Conservation (phyloP, 352 stramenopile species). For the Vaucheria bursata region DNA sequence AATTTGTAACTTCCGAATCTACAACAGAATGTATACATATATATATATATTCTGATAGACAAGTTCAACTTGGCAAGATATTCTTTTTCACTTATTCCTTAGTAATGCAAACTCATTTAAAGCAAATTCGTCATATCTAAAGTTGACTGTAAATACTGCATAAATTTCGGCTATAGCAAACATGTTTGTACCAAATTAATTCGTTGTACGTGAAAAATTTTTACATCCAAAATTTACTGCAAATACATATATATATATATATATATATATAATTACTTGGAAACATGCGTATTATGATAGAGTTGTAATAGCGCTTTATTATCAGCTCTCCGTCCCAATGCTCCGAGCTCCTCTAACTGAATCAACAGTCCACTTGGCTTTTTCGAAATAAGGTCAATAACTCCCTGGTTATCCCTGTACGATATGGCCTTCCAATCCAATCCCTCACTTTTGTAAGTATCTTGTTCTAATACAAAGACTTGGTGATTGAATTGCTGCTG, state of each 20-base stretch:
- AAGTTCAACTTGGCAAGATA: too few relatives aligned
- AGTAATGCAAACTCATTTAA: too few relatives aligned
- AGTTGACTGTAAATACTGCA: too few relatives aligned
- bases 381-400: conserved; percentile 78
- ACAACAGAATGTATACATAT: too few relatives aligned
- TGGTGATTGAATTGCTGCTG: conserved; percentile 80
- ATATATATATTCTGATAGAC: too few relatives aligned
- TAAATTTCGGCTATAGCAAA: too few relatives aligned
- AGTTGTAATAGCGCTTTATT: conserved; percentile 46
- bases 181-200: too few relatives aligned
- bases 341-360: conserved; percentile 68
- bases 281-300: conserved; percentile 45
- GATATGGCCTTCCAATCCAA: conserved; percentile 56
- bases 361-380: conserved; percentile 66
- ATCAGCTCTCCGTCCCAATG: conserved; percentile 32
- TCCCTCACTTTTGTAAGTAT: conserved; percentile 54
- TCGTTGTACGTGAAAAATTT: too few relatives aligned
- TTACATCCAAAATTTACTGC: too few relatives aligned
- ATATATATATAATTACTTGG: not conserved
- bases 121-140: too few relatives aligned
- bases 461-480: conserved; percentile 62
- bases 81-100: too few relatives aligned
- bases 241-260: not conserved
- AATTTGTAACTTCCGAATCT: too few relatives aligned
- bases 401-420: conserved; percentile 60